Evolutionary conservation across 1,139 yeast species (phyloP).

Genomic region (Suhomyces maxii): DNA sequence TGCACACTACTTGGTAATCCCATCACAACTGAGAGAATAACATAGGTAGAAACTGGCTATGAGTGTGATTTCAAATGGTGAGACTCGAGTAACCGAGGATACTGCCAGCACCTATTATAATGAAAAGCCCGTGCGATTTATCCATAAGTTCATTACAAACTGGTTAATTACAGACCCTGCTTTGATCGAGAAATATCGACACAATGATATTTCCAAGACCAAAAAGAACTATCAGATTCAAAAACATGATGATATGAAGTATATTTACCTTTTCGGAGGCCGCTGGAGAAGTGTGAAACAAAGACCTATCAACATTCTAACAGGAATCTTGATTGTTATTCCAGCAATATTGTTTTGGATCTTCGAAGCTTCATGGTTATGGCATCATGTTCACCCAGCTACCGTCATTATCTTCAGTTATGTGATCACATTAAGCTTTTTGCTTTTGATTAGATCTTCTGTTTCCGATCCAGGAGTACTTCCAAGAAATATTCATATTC

Average conservation of each 20-base stretch:
- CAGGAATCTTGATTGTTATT: conserved; percentile 35
- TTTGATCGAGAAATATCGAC: conserved; percentile 12
- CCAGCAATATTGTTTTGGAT: conserved; percentile 52
- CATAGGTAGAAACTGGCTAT: background rate
- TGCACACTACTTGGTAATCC: too few species aligned
- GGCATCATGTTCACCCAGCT: conserved; percentile 60
- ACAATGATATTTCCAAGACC: conserved; percentile 2
- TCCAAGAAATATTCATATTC: conserved; percentile 68
- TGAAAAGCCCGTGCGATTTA: conserved; percentile 9
- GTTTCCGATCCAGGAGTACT: conserved; percentile 69
- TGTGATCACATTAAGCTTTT: conserved; percentile 50
- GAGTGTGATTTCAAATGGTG: conserved; percentile 10
- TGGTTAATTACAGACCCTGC: conserved; percentile 49
- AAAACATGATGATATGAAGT: conserved; percentile 29
- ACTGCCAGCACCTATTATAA: conserved; percentile 3
- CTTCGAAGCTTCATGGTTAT: conserved; percentile 53
- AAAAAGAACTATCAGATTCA: conserved; percentile 38
- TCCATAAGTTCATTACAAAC: conserved; percentile 33
- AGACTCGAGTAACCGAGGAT: conserved; percentile 4
- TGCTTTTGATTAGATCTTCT: conserved; percentile 54
- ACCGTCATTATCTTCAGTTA: conserved; percentile 59
- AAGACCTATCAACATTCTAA: conserved; percentile 34
- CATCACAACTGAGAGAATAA: too few species aligned
- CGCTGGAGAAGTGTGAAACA: conserved; percentile 48
- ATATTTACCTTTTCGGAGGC: conserved; percentile 64